Percentiles rank a stretch among this genome's conserved stretches.
Evolutionary conservation across 345 rosid genomes (phyloP).

Genomic region (Euphorbia tirucalli): DNA sequence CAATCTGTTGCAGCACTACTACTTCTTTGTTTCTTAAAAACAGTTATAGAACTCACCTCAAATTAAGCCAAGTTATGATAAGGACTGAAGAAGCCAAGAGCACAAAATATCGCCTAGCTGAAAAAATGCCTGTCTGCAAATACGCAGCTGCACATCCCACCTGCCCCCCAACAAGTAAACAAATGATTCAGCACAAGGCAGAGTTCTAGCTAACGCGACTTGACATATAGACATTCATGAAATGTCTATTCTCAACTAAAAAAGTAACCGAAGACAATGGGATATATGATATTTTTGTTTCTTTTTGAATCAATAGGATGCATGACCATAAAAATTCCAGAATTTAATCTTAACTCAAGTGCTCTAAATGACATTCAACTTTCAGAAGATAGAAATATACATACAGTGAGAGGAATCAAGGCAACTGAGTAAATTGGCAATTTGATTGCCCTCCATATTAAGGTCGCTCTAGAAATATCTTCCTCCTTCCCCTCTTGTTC

Average conservation of each 20-base stretch:
- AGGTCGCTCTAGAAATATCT: conserved; percentile 43
- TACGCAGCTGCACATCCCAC: conserved; percentile 84
- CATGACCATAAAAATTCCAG: too few relatives aligned
- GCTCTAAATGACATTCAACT: background rate
- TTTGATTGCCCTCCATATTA: conserved; percentile 93
- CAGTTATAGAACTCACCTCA: conserved; percentile 48
- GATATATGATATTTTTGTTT: too few relatives aligned
- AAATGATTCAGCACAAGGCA: background rate
- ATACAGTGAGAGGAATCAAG: conserved; percentile 79
- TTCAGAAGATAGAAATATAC: conserved; percentile 21
- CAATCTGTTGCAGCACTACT: background rate
- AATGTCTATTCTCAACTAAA: too few relatives aligned
- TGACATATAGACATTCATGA: too few relatives aligned
- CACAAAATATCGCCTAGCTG: conserved; percentile 43
- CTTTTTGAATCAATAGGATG: too few relatives aligned
- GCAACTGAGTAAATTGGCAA: conserved; percentile 85
- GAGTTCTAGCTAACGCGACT: too few relatives aligned
- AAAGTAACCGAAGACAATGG: too few relatives aligned
- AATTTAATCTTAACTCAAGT: background rate
- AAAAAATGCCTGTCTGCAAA: conserved; percentile 62
- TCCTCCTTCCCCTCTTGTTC: conserved; percentile 38
- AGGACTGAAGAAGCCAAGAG: conserved; percentile 75
- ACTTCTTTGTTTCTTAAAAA: background rate
- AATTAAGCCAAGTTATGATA: conserved; percentile 79
- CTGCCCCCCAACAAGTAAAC: conserved; percentile 32